Base-by-base conservation (phyloP, 1,284 basidiomycete species). In the Puccinia polysora region DNA sequence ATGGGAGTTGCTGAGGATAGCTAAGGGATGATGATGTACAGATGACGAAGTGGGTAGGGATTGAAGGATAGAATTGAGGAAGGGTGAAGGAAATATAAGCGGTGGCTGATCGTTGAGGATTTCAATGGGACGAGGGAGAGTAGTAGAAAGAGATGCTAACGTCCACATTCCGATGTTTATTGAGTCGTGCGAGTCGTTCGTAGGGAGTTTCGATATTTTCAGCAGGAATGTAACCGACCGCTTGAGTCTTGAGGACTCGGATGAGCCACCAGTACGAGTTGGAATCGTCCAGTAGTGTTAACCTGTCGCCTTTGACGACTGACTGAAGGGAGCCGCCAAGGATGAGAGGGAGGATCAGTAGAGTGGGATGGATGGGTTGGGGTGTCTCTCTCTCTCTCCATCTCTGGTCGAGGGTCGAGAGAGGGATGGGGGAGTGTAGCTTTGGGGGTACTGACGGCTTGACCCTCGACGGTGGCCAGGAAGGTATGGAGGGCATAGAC, bases 131-230 rank as follows among this genome's bases (percentile, higher is more conserved):
- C 47, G 47, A 65, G 55, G 45, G 38, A 32, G 7, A 45, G 34
- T 12, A 25, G 4, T 20, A 15, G 14, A 34, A 49, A 36, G 47
- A 25, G n/a, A 12, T 20, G 84, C 90, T 81, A 79, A 95, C 89
- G 79, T 97, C 95, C 72, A 98, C 89, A 80, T 99, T 99, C 43
- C 94, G 85, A 80, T 97, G 93, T 80, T 97, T 97, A 83, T 98
- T 98, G 73, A 98, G 84, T 73, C 95, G 84, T 0, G 95, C 95
- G 25, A 98, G 85, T 58, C 95, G 86, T 80, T 98, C 95, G 77
- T 93, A 97, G 0, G 95, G 96, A 0, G 96, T 98, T 81, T 98
- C 96, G 77, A 98, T 97, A 80, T 98, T 98, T 82, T 99, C 95
- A 0, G 95, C 95, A 18, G 95, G 95, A 65, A 99, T 98, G 81